phyloP scores from a whole-genome alignment of 2,329 filamentous ascomycete genomes.

The Phialemonium atrogriseum region DNA sequence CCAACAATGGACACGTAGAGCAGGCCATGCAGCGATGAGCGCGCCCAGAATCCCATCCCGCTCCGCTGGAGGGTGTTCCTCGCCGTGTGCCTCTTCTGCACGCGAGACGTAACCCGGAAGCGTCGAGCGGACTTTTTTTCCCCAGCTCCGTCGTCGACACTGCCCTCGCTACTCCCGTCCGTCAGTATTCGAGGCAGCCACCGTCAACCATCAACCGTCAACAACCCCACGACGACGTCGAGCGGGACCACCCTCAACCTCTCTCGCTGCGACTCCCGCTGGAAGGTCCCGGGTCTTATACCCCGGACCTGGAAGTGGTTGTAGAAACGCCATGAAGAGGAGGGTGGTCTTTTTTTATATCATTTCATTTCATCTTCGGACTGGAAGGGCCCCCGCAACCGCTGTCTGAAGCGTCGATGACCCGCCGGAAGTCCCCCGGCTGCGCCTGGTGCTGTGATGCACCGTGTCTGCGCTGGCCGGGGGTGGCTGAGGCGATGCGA shows the following conservation, averaged over 20 bases:
- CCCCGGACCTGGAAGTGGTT: too few species aligned
- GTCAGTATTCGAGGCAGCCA: constrained; percentile 1
- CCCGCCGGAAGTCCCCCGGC: constrained; percentile 13
- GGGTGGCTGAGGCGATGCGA: constrained; percentile 13
- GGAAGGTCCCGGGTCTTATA: constrained; percentile 11
- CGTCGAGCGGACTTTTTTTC: too few species aligned
- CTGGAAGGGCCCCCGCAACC: constrained; percentile 7
- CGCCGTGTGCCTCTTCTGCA: constrained; percentile 1
- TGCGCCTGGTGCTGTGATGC: constrained; percentile 4
- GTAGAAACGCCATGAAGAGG: too few species aligned
- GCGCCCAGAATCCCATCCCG: neutral
- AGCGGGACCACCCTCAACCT: constrained; percentile 4
- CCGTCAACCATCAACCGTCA: constrained; percentile 5
- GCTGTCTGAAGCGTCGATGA: constrained; percentile 13
- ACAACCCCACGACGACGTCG: neutral
- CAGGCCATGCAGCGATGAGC: too few species aligned
- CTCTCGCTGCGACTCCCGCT: constrained; percentile 11
- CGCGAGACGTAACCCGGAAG: constrained; percentile 3
- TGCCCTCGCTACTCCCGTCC: constrained; percentile 3
- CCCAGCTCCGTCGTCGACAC: too few species aligned
- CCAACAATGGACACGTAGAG: too few species aligned
- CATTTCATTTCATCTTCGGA: constrained; percentile 7
- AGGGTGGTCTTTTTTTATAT: constrained; percentile 9
- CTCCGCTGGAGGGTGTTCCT: constrained; percentile 2
- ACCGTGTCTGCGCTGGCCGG: too few species aligned